Percentiles rank a stretch among this genome's conserved stretches.
Evolutionary conservation across 2,329 filamentous ascomycete species (phyloP).

Genomic region (Tolypocladium guangdongense): DNA sequence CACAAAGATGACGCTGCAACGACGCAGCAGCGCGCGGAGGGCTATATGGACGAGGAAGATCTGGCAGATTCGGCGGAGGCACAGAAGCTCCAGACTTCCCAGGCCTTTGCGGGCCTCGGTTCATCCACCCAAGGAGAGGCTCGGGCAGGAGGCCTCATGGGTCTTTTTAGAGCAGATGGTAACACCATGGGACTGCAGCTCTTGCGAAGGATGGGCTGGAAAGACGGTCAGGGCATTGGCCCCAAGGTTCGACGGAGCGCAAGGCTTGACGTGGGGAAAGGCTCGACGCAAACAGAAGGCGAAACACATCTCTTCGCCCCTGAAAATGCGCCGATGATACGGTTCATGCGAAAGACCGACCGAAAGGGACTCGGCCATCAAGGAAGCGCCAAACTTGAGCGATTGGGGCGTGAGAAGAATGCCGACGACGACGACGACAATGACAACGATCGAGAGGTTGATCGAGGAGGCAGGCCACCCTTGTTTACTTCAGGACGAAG

Average conservation of each 20-base stretch:
- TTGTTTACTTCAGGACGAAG: slow-evolving; percentile 27
- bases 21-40: slow-evolving; percentile 59
- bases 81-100: slow-evolving; percentile 59
- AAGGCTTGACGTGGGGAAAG: slow-evolving; percentile 42
- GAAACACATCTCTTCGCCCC: slow-evolving; percentile 72
- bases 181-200: slow-evolving; percentile 83
- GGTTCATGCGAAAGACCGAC: slow-evolving; percentile 54
- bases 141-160: slow-evolving; percentile 48
- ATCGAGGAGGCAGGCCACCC: slow-evolving; percentile 4
- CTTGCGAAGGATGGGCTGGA: slow-evolving; percentile 90
- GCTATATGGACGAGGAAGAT: slow-evolving; percentile 98
- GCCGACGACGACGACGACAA: slow-evolving; percentile 24
- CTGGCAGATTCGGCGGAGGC: slow-evolving; percentile 75
- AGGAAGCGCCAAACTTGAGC: slow-evolving; percentile 43
- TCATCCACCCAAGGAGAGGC: slow-evolving; percentile 45
- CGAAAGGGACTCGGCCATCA: slow-evolving; percentile 60
- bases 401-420: slow-evolving; percentile 21
- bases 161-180: slow-evolving; percentile 59
- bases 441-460: slow-evolving; percentile 22
- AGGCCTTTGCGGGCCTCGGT: slow-evolving; percentile 67
- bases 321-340: slow-evolving; percentile 61
- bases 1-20: slow-evolving; percentile 51
- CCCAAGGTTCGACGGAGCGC: slow-evolving; percentile 71
- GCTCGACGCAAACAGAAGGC: slow-evolving; percentile 24
- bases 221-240: slow-evolving; percentile 83